These are phyloP conservation scores for Serpula lacrymans DNA, from an alignment of 768 basidiomycete species.

Conservation along the genomic window DNA sequence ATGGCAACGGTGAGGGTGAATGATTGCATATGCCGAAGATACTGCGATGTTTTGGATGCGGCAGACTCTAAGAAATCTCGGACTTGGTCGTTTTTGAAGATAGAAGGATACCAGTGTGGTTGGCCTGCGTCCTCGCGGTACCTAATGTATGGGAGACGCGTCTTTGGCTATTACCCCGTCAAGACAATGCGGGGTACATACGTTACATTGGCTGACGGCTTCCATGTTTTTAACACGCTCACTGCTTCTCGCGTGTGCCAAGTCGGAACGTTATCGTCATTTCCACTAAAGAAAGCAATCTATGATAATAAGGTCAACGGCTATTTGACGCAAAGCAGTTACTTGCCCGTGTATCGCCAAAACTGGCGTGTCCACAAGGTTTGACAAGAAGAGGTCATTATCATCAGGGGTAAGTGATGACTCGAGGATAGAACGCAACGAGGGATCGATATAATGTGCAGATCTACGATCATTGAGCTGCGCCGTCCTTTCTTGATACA, in stretches of 20 bases:
- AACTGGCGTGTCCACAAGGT: slow-evolving; percentile 65
- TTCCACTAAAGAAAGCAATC: slow-evolving; percentile 42
- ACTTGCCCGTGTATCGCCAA: slow-evolving; percentile 78
- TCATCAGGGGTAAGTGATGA: slow-evolving; percentile 78
- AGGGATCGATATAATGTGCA: slow-evolving; percentile 76
- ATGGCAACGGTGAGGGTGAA: slow-evolving; percentile 75
- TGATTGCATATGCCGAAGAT: slow-evolving; percentile 9
- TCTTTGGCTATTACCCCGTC: slow-evolving; percentile 2
- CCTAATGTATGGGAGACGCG: slow-evolving; percentile 30
- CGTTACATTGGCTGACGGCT: slow-evolving; percentile 49
- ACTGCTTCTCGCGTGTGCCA: slow-evolving; percentile 78
- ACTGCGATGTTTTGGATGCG: background rate
- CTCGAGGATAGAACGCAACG: slow-evolving; percentile 67
- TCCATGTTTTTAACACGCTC: slow-evolving; percentile 56
- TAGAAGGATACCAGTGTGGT: slow-evolving; percentile 67
- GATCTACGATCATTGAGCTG: slow-evolving; percentile 37
- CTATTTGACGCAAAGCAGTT: slow-evolving; percentile 1
- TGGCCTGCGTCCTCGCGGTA: slow-evolving; percentile 59
- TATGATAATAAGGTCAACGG: background rate
- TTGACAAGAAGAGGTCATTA: slow-evolving; percentile 82
- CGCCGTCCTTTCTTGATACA: background rate
- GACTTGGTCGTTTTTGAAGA: slow-evolving; percentile 55
- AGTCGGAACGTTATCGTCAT: slow-evolving; percentile 83
- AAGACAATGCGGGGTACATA: slow-evolving; percentile 24
- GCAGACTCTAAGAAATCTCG: slow-evolving; percentile 48